These are phyloP conservation scores for Aspergillus pseudotamarii DNA, from an alignment of 2,329 filamentous ascomycete species.

Conservation along the genomic window DNA sequence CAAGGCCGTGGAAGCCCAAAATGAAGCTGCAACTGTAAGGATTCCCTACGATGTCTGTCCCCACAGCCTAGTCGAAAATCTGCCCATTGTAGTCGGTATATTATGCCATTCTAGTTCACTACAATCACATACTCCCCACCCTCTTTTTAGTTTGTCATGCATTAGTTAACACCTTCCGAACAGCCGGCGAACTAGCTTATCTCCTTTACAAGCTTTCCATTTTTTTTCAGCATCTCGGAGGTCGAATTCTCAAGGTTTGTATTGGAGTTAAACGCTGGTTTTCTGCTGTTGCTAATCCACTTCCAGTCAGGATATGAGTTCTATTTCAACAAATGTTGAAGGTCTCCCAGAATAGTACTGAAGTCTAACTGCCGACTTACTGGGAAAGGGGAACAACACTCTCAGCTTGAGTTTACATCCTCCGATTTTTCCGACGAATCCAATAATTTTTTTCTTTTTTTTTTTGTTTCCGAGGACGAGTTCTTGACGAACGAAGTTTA, in stretches of 20 bases:
- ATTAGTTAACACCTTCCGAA: constrained; percentile 57
- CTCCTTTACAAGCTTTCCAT: constrained; percentile 24
- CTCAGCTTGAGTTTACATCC: constrained; percentile 42
- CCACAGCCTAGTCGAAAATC: constrained; percentile 51
- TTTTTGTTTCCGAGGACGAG: constrained; percentile 47
- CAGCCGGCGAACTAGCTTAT: constrained; percentile 48
- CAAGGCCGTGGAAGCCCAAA: constrained; percentile 30
- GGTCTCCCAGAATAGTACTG: background rate
- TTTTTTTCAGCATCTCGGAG: constrained; percentile 37
- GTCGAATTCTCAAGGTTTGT: constrained; percentile 7
- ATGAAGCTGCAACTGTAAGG: constrained; percentile 43
- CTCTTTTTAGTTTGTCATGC: constrained; percentile 57
- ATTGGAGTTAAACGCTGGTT: background rate
- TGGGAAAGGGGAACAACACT: constrained; percentile 53
- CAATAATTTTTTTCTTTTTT: background rate
- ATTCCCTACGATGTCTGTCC: constrained; percentile 35
- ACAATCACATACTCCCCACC: background rate
- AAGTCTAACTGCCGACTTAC: constrained; percentile 38
- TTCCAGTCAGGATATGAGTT: constrained; percentile 8
- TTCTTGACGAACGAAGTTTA: constrained; percentile 49
- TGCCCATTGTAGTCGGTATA: constrained; percentile 45
- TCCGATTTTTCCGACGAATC: constrained; percentile 36
- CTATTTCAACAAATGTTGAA: background rate
- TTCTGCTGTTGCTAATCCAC: constrained; percentile 7
- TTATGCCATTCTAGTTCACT: background rate